phyloP scores from a whole-genome alignment of 1,139 yeast genomes.

The Sugiyamaella neomexicana region DNA sequence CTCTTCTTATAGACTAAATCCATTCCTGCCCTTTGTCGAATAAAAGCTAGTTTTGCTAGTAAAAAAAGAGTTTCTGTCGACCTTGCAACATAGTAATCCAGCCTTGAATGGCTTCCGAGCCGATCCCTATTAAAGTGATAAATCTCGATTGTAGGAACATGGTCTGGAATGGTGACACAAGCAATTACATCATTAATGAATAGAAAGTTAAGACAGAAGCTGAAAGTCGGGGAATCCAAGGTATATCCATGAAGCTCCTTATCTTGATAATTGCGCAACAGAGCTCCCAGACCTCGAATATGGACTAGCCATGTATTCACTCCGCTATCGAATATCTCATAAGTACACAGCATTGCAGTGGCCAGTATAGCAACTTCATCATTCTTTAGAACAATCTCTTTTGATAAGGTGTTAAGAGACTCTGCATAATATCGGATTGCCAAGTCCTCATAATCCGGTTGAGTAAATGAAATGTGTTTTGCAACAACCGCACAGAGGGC shows the following conservation, averaged over 20 bases:
- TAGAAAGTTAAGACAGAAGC: slow-evolving; percentile 15
- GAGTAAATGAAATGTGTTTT: slow-evolving; percentile 11
- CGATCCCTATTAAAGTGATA: slow-evolving; percentile 4
- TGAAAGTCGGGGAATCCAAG: slow-evolving; percentile 1
- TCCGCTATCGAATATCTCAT: slow-evolving; percentile 19
- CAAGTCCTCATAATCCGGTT: slow-evolving; percentile 5
- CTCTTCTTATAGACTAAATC: slow-evolving; percentile 6
- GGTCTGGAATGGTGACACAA: slow-evolving; percentile 16
- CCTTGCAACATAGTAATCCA: slow-evolving; percentile 15
- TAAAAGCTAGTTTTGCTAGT: slow-evolving; percentile 10
- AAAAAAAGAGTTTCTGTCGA: slow-evolving; percentile 9
- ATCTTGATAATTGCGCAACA: slow-evolving; percentile 13
- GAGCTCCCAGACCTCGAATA: slow-evolving; percentile 12
- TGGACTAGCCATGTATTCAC: slow-evolving; percentile 16
- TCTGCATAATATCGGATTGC: slow-evolving; percentile 15
- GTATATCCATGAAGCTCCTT: background rate
- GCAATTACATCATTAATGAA: slow-evolving; percentile 17
- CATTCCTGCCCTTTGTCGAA: slow-evolving; percentile 4
- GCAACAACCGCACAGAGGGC: slow-evolving; percentile 18
- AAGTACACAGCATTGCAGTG: slow-evolving; percentile 17
- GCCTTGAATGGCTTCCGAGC: background rate
- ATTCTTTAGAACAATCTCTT: slow-evolving; percentile 5
- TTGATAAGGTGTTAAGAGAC: slow-evolving; percentile 9
- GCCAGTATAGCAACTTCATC: slow-evolving; percentile 15
- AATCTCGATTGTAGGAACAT: slow-evolving; percentile 12